Conservation (phyloP, 177 flowering plant genomes). For the Tripterygium wilfordii region DNA sequence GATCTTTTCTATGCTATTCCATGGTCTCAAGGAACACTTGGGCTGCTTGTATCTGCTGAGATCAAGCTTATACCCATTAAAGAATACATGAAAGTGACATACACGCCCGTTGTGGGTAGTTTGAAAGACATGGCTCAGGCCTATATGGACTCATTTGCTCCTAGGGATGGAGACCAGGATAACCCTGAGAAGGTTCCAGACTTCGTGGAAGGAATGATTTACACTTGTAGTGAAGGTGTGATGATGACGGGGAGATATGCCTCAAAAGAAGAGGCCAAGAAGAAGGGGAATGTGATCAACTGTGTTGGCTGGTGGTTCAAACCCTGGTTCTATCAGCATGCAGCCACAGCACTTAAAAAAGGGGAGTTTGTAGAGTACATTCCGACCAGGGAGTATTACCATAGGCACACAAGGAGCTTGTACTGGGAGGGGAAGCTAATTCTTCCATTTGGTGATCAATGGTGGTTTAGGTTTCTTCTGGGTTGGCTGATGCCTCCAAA, state of each 20-base stretch:
- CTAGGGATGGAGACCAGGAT: constrained; percentile 89
- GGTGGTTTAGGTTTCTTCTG: constrained; percentile 81
- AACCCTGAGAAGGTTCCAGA: constrained; percentile 91
- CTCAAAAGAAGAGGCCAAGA: constrained; percentile 89
- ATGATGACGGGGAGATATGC: constrained; percentile 89
- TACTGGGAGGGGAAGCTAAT: constrained; percentile 99
- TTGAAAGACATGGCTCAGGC: constrained; percentile 73
- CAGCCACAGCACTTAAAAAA: constrained; percentile 67
- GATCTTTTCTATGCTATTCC: constrained; percentile 94
- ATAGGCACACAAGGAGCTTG: constrained; percentile 95
- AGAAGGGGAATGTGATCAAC: constrained; percentile 82
- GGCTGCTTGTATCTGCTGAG: constrained; percentile 94
- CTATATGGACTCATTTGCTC: constrained; percentile 82
- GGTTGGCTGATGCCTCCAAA: constrained; percentile 99
- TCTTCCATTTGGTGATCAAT: constrained; percentile 94
- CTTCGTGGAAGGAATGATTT: constrained; percentile 89
- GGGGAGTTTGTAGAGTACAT: constrained; percentile 98
- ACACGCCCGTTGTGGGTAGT: constrained; percentile 73
- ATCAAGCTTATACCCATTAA: constrained; percentile 87
- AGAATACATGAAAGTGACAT: constrained; percentile 94
- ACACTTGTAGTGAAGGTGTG: constrained; percentile 68
- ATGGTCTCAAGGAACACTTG: constrained; percentile 98
- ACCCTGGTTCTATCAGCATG: constrained; percentile 98
- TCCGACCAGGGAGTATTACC: constrained; percentile 93
- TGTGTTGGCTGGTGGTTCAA: constrained; percentile 96